Percentiles rank a stretch among this genome's conserved stretches.
These are phyloP conservation scores for Neurospora sp. DNA, from an alignment of 495 filamentous ascomycete genomes.

Conservation along the genomic window DNA sequence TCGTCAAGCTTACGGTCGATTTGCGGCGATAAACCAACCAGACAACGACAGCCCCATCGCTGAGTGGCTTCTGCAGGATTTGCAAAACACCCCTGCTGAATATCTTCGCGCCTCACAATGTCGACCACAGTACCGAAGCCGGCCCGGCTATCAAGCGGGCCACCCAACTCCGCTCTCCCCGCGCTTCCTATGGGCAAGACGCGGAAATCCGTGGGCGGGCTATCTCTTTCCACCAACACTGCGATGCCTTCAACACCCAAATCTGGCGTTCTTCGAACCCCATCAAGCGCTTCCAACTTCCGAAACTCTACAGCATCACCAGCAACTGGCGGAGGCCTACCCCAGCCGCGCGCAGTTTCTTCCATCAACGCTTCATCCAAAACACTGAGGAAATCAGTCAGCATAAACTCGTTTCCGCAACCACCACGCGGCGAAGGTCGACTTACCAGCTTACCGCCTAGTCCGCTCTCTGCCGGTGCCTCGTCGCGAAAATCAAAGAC, in stretches of 20 bases:
- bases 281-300: conserved; percentile 43
- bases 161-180: conserved; percentile 56
- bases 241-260: conserved; percentile 41
- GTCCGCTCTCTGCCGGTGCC: conserved; percentile 42
- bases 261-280: conserved; percentile 44
- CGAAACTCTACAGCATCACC: conserved; percentile 33
- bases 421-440: conserved; percentile 57
- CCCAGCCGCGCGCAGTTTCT: conserved; percentile 39
- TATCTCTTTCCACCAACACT: conserved; percentile 37
- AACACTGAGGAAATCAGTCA: conserved; percentile 72
- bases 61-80: not conserved
- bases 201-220: conserved; percentile 46
- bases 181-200: conserved; percentile 62
- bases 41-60: not conserved
- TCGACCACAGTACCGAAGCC: conserved; percentile 56
- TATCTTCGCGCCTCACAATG: conserved; percentile 28
- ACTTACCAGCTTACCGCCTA: conserved; percentile 45
- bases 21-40: conserved; percentile 1
- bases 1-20: not conserved
- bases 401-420: conserved; percentile 87
- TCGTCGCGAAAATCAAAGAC: conserved; percentile 32
- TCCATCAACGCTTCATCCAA: conserved; percentile 44
- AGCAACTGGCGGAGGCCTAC: conserved; percentile 30
- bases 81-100: not conserved
- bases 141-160: conserved; percentile 49